Evolutionary conservation across 2,329 filamentous ascomycete species (phyloP), one percentile per base, ranked within the genome.

Genomic region (Penicillium sp.): DNA sequence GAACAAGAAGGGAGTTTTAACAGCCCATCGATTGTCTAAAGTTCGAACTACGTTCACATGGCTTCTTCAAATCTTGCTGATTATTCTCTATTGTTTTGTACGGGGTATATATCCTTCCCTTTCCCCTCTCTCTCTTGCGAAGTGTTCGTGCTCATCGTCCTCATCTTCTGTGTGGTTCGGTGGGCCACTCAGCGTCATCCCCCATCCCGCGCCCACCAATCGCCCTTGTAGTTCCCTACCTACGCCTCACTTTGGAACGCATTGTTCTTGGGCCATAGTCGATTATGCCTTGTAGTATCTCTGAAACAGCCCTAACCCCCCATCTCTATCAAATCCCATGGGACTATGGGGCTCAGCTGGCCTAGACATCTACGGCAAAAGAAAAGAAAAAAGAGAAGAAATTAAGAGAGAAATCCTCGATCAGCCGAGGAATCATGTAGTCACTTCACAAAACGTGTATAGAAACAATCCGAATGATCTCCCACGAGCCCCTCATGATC

Each of bases 151-250:
- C 14, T 44, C 45, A 47, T 33, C 44, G 41, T 23, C 44, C 41
- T 49, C 49, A 42, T 59, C 60, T 69, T 71, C 66, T 70, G 66
- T 73, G 69, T 73, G 71, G 70, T 71, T 74, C 70, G 67, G 71
- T 73, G 71, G 71, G 69, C 70, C 70, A 53, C 58, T 62, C 63
- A 66, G 67, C 69, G 69, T 72, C 69, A 73, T 71, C 69, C 68
- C 61, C 65, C 70, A 68, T 69, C 67, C 65, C 61, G 53, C 64
- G 58, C 58, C 67, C 67, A 58, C 70, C 69, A 71, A 71, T 70
- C 67, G 65, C 62, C 63, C 65, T 59, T 54, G 52, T 46, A 18
- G 48, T 42, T 50, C 35, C 35, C 48, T 56, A 52, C 54, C 58
- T 56, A 46, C 59, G 59, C 59, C 61, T 63, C 59, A 61, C 55